A percentile compares a stretch with the other conserved stretches of the same genome.
phyloP scores from a whole-genome alignment of 2,329 filamentous ascomycete genomes.

The Penicillium decumbens region DNA sequence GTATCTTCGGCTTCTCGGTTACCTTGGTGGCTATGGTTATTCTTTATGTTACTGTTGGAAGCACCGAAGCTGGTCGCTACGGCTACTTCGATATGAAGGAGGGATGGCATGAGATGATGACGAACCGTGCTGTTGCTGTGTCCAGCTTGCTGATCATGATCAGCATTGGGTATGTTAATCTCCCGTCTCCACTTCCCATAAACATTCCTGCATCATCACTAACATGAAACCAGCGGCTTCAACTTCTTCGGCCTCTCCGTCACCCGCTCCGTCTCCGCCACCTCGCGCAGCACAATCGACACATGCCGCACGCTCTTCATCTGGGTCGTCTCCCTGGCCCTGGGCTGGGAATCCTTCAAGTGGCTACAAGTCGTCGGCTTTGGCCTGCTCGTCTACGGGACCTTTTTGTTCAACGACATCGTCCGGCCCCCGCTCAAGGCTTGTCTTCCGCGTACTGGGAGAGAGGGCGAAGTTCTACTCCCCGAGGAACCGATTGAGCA shows the following conservation, averaged over 20 bases:
- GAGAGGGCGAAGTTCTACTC: conserved; percentile 56
- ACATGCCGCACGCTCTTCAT: conserved; percentile 97
- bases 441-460: conserved; percentile 53
- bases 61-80: conserved; percentile 65
- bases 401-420: conserved; percentile 92
- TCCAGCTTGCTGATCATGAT: conserved; percentile 92
- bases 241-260: conserved; percentile 98
- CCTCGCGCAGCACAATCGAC: conserved; percentile 91
- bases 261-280: conserved; percentile 82
- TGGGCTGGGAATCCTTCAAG: conserved; percentile 97
- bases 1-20: conserved; percentile 78
- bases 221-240: conserved; percentile 66
- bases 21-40: conserved; percentile 76
- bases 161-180: conserved; percentile 73
- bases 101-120: conserved; percentile 74
- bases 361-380: conserved; percentile 92
- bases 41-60: conserved; percentile 71
- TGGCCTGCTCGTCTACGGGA: conserved; percentile 85
- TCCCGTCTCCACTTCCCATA: conserved; percentile 1
- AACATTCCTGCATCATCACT: background rate
- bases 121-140: conserved; percentile 64
- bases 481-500: conserved; percentile 84
- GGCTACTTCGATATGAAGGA: conserved; percentile 90
- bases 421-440: conserved; percentile 73
- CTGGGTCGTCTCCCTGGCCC: conserved; percentile 87